phyloP scores from a whole-genome alignment of 83 land plant genomes.

The Isoetes engelmannii region DNA sequence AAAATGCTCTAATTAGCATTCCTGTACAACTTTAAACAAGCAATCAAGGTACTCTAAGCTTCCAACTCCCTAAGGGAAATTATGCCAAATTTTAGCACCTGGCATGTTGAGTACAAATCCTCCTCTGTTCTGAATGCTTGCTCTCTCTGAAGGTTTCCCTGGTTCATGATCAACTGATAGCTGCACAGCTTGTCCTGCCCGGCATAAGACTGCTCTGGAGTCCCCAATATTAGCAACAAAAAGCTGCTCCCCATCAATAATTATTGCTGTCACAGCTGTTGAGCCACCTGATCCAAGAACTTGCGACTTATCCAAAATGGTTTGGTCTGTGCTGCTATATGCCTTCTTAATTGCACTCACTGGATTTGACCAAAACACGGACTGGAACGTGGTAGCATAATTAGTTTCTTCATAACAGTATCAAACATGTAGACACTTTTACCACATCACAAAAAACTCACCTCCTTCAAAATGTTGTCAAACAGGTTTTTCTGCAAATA shows the following conservation, averaged over 20 bases:
- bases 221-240: constrained; percentile 82
- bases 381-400: constrained; percentile 13
- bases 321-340: constrained; percentile 39
- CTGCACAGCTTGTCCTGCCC: constrained; percentile 54
- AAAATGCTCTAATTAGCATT: not conserved
- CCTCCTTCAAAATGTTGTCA: constrained; percentile 69
- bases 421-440: not conserved
- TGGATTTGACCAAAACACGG: constrained; percentile 44
- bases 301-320: constrained; percentile 41
- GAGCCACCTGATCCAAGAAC: constrained; percentile 59
- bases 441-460: constrained; percentile 4
- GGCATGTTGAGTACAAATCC: constrained; percentile 60
- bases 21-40: not conserved
- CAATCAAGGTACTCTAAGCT: not conserved
- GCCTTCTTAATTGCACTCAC: constrained; percentile 41
- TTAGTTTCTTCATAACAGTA: not conserved
- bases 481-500: constrained; percentile 57
- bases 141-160: constrained; percentile 34
- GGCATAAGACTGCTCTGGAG: constrained; percentile 64
- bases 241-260: constrained; percentile 58
- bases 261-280: constrained; percentile 77
- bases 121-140: constrained; percentile 47
- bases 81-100: constrained; percentile 31
- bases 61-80: not conserved
- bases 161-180: constrained; percentile 83